These are phyloP conservation scores for Citrus maxima DNA, from an alignment of 345 rosid species.

Conservation along the genomic window DNA sequence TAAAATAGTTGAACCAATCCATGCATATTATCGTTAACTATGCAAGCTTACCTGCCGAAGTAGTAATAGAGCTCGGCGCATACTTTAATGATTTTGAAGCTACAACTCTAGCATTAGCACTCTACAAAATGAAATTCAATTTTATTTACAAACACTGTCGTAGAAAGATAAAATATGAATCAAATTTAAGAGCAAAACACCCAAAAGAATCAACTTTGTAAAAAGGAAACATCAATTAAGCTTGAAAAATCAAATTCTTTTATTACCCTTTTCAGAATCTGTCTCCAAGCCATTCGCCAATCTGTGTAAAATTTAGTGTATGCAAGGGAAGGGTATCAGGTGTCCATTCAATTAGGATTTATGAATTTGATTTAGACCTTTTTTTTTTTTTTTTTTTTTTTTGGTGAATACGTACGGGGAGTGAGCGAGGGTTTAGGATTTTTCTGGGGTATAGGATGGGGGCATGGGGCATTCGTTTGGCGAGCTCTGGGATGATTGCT, in stretches of 20 bases:
- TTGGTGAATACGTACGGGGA: neutral
- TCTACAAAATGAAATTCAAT: conserved; percentile 24
- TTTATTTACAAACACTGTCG: neutral
- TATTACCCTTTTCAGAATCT: conserved; percentile 42
- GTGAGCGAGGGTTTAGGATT: too few species aligned
- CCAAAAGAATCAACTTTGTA: neutral
- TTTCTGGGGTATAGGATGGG: too few species aligned
- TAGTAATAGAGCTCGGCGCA: conserved; percentile 24
- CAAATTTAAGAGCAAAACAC: too few species aligned
- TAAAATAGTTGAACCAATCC: neutral
- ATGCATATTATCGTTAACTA: neutral
- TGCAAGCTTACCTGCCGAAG: conserved; percentile 35
- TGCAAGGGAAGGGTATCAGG: neutral
- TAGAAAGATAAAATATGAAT: neutral
- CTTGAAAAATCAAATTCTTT: neutral
- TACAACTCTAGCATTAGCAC: conserved; percentile 40
- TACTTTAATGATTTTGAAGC: conserved; percentile 25
- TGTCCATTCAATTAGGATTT: neutral
- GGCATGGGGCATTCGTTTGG: too few species aligned
- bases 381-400: too few species aligned
- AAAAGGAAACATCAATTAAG: neutral
- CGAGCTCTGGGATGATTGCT: too few species aligned
- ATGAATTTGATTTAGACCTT: neutral
- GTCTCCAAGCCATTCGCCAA: conserved; percentile 62
- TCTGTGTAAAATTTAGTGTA: neutral